Evolutionary conservation across 2,329 filamentous ascomycete species (phyloP).

Genomic region (Trichoderma koningiopsis): DNA sequence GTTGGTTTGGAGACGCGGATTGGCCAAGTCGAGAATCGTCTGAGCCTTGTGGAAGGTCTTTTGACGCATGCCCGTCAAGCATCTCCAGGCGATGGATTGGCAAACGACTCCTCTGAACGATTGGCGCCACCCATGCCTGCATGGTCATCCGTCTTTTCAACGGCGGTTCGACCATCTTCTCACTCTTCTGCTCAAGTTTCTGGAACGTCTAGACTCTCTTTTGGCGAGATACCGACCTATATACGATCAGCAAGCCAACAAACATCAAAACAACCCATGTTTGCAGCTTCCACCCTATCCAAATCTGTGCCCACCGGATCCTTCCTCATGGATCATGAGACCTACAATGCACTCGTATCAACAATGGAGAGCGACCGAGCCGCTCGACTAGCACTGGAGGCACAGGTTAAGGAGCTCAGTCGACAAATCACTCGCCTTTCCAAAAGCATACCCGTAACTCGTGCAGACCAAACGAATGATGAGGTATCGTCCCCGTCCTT

Average conservation of each 20-base stretch:
- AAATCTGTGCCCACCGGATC: slow-evolving; percentile 36
- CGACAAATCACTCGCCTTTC: slow-evolving; percentile 53
- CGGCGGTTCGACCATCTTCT: slow-evolving; percentile 26
- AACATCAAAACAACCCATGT: slow-evolving; percentile 1
- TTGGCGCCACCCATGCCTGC: slow-evolving; percentile 32
- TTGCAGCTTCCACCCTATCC: slow-evolving; percentile 33
- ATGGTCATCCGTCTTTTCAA: slow-evolving; percentile 13
- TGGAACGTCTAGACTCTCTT: slow-evolving; percentile 46
- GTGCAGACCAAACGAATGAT: slow-evolving; percentile 31
- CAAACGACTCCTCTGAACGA: slow-evolving; percentile 34
- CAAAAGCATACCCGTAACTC: slow-evolving; percentile 33
- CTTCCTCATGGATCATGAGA: slow-evolving; percentile 46
- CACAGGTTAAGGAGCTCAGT: slow-evolving; percentile 56
- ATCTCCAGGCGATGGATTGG: slow-evolving; percentile 44
- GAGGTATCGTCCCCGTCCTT: slow-evolving; percentile 42
- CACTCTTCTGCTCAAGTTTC: slow-evolving; percentile 45
- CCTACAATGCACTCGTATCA: slow-evolving; percentile 51
- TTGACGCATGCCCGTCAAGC: slow-evolving; percentile 54
- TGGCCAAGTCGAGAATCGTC: slow-evolving; percentile 52
- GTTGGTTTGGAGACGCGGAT: slow-evolving; percentile 58
- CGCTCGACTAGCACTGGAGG: slow-evolving; percentile 57
- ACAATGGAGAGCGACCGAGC: slow-evolving; percentile 60
- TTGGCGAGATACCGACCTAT: slow-evolving; percentile 50
- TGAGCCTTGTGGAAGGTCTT: slow-evolving; percentile 56
- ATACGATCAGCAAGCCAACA: slow-evolving; percentile 36